Conservation (phyloP, 208 protist species). For the Crithidia fasciculata region DNA sequence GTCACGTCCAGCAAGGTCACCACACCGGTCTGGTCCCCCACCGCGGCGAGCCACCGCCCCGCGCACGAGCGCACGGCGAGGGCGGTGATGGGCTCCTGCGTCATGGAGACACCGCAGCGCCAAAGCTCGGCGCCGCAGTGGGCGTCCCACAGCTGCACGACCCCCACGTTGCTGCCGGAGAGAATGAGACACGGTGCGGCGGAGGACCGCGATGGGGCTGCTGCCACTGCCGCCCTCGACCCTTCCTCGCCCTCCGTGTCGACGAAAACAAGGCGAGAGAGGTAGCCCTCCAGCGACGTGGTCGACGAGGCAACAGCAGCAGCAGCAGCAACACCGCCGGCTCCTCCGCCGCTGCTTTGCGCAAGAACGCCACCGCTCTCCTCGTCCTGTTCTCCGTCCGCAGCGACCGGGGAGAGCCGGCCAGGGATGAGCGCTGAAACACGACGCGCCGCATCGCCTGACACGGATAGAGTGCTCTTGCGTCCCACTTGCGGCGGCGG, state of each 20-base stretch:
- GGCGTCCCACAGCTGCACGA: constrained; percentile 87
- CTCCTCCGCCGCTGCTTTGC: too few relatives aligned
- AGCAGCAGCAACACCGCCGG: neutral
- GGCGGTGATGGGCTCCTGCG: constrained; percentile 62
- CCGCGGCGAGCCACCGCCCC: constrained; percentile 35
- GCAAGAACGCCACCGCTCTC: too few relatives aligned
- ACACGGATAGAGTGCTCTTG: neutral
- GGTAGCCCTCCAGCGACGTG: constrained; percentile 25
- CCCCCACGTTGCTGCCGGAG: constrained; percentile 74
- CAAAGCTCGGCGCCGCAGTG: constrained; percentile 59
- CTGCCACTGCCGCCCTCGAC: neutral
- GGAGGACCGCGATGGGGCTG: neutral
- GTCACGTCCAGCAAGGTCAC: constrained; percentile 69
- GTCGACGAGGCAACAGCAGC: constrained; percentile 3
- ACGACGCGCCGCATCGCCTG: constrained; percentile 21
- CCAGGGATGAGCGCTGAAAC: too few relatives aligned
- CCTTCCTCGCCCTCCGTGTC: neutral
- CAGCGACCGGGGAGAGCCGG: too few relatives aligned
- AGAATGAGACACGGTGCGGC: constrained; percentile 36
- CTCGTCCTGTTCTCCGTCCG: too few relatives aligned
- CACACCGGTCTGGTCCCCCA: constrained; percentile 54
- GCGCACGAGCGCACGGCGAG: constrained; percentile 20
- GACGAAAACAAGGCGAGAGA: constrained; percentile 29
- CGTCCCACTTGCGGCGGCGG: neutral
- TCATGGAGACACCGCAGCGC: constrained; percentile 64